Evolutionary conservation across 169 alveolate species (phyloP), one percentile per base, ranked within the genome.

Genomic region (Babesia divergens): DNA sequence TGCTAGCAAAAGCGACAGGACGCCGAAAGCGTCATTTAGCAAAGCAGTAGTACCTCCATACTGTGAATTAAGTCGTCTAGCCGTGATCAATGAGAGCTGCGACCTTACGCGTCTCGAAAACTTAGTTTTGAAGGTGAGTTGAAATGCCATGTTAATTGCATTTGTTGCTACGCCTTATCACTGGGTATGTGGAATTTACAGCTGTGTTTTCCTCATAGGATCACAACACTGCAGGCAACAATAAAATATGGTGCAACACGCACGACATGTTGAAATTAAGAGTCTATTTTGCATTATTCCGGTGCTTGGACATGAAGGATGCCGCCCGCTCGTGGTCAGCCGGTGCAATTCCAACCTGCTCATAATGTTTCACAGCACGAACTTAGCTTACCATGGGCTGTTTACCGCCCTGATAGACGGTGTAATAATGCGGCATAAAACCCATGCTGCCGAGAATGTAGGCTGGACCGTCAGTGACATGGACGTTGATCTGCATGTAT

Each of bases 401-500:
- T 11, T n/a, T 87, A 56, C 43, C 92, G 16, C 72, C 72, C 49
- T 89, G 56, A 65, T 65, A 93, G 34, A 90, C 94, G n/a, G 97
- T 93, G 74, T 77, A 93, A 76, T 86, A 93, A 53, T 86, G 86
- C 60, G 88, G 67, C 97, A 93, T 93, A 51, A 91, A 93, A 3
- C 87, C 87, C 37, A 88, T 77, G 46, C 93, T 91, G 14, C 97
- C 97, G 37, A 93, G 84, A 14, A 93, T 71, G 56, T 86, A 93
- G 16, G 96, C 94, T 13, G 82, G 92, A 0, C 96, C 96, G 64
- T 68, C 91, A 43, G 82, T 90, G 14, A 92, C 86, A 20, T 96
- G 90, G 40, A 93, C 94, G 69, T 93, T 94, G 20, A 93, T 92
- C 58, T 89, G 92, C 96, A 93, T 92, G 64, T 82, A 87, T 13